Conservation (phyloP, 1,284 basidiomycete species). For the Cutaneotrichosporon sp. region DNA sequence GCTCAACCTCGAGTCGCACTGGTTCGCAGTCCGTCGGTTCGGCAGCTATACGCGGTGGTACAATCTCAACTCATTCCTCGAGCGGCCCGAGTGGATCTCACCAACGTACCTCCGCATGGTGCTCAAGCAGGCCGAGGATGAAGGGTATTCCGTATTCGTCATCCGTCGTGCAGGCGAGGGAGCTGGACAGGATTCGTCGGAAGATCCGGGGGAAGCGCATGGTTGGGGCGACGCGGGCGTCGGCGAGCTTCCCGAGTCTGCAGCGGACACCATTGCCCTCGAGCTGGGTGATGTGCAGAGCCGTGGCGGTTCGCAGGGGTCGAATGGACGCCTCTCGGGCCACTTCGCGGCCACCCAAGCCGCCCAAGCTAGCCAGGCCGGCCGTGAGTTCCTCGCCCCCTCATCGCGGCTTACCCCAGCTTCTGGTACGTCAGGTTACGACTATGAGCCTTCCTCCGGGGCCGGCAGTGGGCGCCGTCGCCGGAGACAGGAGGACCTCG, state of each 20-base stretch:
- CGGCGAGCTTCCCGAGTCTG: constrained; percentile 37
- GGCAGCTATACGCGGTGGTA: constrained; percentile 65
- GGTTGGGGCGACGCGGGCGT: constrained; percentile 45
- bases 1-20: constrained; percentile 79
- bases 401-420: constrained; percentile 12
- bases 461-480: constrained; percentile 17
- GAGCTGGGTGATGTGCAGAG: constrained; percentile 40
- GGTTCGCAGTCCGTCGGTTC: constrained; percentile 83
- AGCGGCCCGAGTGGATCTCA: constrained; percentile 72
- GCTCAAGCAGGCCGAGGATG: constrained; percentile 75
- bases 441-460: constrained; percentile 15
- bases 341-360: too few species aligned
- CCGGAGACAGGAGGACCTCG: constrained; percentile 18
- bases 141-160: constrained; percentile 86
- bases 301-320: constrained; percentile 6
- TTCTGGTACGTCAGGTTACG: constrained; percentile 12
- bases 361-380: too few species aligned
- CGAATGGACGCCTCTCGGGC: background rate
- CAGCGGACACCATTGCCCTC: constrained; percentile 41
- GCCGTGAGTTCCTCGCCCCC: constrained; percentile 12
- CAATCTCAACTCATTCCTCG: constrained; percentile 77
- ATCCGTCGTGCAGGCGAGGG: constrained; percentile 51
- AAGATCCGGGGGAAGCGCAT: constrained; percentile 25
- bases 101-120: constrained; percentile 79
- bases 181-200: constrained; percentile 8